Evolutionary conservation across 2,329 filamentous ascomycete genomes (phyloP).

Genomic region (Fusarium xyrophilum): DNA sequence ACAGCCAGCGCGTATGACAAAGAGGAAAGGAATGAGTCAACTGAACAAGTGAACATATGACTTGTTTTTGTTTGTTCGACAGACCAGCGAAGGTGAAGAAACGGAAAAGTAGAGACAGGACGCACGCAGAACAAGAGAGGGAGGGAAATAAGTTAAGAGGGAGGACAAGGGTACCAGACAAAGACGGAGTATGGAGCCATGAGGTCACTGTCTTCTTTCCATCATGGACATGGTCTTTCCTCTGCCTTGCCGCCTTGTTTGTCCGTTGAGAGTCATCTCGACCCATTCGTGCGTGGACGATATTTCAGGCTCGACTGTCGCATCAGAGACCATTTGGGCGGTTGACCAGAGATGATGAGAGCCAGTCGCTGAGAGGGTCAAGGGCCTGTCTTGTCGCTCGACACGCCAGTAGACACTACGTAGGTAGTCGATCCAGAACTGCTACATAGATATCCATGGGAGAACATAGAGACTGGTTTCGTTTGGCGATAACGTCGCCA

Average conservation of each 20-base stretch:
- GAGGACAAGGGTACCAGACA: slow-evolving; percentile 16
- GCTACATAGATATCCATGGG: neutral
- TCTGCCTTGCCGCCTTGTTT: slow-evolving; percentile 16
- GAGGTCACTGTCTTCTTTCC: slow-evolving; percentile 23
- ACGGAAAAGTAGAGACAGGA: slow-evolving; percentile 15
- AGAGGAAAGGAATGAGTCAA: slow-evolving; percentile 3
- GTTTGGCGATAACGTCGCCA: slow-evolving; percentile 20
- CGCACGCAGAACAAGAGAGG: slow-evolving; percentile 3
- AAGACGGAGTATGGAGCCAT: slow-evolving; percentile 16
- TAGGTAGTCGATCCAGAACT: neutral
- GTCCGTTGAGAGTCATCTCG: slow-evolving; percentile 18
- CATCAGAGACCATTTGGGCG: slow-evolving; percentile 18
- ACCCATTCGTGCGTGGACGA: slow-evolving; percentile 22
- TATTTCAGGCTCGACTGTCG: slow-evolving; percentile 17
- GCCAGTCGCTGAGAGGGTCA: slow-evolving; percentile 28
- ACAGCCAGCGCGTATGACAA: slow-evolving; percentile 31
- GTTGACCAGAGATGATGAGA: slow-evolving; percentile 20
- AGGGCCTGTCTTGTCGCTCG: slow-evolving; percentile 27
- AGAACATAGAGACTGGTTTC: slow-evolving; percentile 6
- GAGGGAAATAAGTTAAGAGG: neutral
- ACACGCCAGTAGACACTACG: slow-evolving; percentile 18
- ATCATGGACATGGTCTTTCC: neutral
- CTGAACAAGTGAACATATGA: slow-evolving; percentile 18
- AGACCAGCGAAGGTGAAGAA: slow-evolving; percentile 5
- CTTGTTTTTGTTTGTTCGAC: slow-evolving; percentile 27